These are phyloP conservation scores for Spongiforma sp. DNA, from an alignment of 1,284 basidiomycete species.

Conservation along the genomic window DNA sequence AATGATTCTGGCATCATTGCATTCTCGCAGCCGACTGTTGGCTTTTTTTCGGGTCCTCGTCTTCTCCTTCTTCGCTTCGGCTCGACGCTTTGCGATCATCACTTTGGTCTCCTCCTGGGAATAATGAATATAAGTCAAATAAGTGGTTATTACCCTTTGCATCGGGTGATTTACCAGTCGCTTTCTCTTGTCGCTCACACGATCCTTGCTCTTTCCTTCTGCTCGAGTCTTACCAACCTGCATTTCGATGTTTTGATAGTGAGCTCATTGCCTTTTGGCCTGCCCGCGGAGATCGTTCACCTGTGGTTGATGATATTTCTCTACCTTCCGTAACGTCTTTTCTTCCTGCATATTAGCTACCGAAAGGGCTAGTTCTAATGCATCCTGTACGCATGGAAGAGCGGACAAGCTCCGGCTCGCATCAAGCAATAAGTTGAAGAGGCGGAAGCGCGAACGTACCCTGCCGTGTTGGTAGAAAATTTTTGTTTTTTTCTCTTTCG, in stretches of 20 bases:
- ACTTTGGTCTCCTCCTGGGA: constrained; percentile 37
- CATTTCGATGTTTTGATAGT: constrained; percentile 14
- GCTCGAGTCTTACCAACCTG: constrained; percentile 28
- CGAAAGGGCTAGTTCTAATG: constrained; percentile 45
- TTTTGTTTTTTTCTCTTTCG: constrained; percentile 34
- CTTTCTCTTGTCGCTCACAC: constrained; percentile 20
- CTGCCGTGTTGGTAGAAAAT: constrained; percentile 39
- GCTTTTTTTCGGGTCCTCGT: constrained; percentile 27
- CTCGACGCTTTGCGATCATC: constrained; percentile 29
- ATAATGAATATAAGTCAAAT: constrained; percentile 13
- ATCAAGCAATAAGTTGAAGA: constrained; percentile 16
- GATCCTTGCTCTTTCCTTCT: constrained; percentile 19
- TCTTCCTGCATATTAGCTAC: constrained; percentile 47
- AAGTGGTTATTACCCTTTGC: constrained; percentile 13
- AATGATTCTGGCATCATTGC: constrained; percentile 13
- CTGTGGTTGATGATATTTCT: constrained; percentile 42
- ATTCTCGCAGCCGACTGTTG: constrained; percentile 17
- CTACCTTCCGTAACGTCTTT: constrained; percentile 40
- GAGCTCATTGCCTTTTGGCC: constrained; percentile 26
- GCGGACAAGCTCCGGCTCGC: constrained; percentile 25
- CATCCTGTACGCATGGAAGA: constrained; percentile 42
- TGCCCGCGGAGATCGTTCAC: constrained; percentile 25
- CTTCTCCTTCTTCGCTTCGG: constrained; percentile 39
- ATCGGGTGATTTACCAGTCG: constrained; percentile 39
- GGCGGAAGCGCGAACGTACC: constrained; percentile 26